A percentile compares a stretch with the other conserved stretches of the same genome.
Evolutionary conservation across 192 early-diverging fungal genomes (phyloP).

Genomic region (Backusella parvicylindrica): DNA sequence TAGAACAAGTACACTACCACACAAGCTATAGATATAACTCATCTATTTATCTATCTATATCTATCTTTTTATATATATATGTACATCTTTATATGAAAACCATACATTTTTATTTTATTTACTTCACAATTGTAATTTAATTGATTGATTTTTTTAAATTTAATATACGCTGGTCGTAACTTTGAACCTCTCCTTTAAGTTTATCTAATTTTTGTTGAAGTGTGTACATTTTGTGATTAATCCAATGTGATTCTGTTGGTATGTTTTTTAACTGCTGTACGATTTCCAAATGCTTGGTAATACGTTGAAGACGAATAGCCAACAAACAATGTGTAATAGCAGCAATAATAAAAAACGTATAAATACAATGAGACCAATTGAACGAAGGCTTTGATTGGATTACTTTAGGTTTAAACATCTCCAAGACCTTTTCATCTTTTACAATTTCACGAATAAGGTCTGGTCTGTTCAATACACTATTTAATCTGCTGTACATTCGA

Average conservation of each 20-base stretch:
- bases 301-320: constrained; percentile 3
- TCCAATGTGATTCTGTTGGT: neutral
- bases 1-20: neutral
- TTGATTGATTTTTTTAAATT: constrained; percentile 1
- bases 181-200: neutral
- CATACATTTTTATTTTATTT: neutral
- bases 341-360: neutral
- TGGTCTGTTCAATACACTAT: constrained; percentile 6
- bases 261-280: neutral
- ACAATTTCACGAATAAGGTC: constrained; percentile 1
- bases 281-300: neutral
- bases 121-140: neutral
- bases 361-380: neutral
- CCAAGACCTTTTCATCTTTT: neutral
- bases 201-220: neutral
- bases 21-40: neutral
- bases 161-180: neutral
- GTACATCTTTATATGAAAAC: constrained; percentile 1
- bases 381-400: neutral
- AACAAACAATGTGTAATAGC: neutral
- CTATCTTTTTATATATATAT: neutral
- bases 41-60: neutral
- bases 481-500: constrained; percentile 35
- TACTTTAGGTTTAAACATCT: neutral
- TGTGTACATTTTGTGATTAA: neutral